These are phyloP conservation scores for Thuja plicata DNA, from an alignment of 83 land plant species.

Conservation along the genomic window DNA sequence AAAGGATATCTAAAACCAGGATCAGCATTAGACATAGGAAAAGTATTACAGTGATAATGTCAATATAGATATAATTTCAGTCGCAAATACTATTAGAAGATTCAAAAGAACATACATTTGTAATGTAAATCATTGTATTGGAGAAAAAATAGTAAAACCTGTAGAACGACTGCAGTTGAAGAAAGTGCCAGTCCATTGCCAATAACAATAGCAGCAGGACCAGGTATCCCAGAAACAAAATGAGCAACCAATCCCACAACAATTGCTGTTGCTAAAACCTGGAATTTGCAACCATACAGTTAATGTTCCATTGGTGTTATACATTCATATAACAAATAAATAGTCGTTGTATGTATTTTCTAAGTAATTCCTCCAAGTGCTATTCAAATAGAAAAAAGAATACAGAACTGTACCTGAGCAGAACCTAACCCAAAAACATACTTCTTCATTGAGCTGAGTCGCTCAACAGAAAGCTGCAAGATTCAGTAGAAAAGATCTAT, in stretches of 20 bases:
- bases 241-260: constrained; percentile 79
- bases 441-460: constrained; percentile 98
- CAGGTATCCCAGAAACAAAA: constrained; percentile 58
- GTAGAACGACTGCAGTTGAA: constrained; percentile 97
- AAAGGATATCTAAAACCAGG: background rate
- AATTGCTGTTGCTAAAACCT: constrained; percentile 92
- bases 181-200: constrained; percentile 98
- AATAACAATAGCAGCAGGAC: constrained; percentile 96
- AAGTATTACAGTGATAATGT: background rate
- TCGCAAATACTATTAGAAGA: background rate
- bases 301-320: background rate
- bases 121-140: background rate
- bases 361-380: background rate
- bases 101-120: background rate
- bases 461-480: constrained; percentile 93
- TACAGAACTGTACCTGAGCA: constrained; percentile 69
- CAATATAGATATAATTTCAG: background rate
- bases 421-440: constrained; percentile 98
- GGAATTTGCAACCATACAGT: constrained; percentile 18
- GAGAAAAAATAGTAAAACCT: constrained; percentile 44
- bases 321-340: background rate
- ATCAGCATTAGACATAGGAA: background rate
- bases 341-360: background rate
- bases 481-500: background rate
- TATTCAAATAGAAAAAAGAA: background rate